Base-by-base conservation (phyloP, 768 basidiomycete species). In the Strobilomyces dryophilus region DNA sequence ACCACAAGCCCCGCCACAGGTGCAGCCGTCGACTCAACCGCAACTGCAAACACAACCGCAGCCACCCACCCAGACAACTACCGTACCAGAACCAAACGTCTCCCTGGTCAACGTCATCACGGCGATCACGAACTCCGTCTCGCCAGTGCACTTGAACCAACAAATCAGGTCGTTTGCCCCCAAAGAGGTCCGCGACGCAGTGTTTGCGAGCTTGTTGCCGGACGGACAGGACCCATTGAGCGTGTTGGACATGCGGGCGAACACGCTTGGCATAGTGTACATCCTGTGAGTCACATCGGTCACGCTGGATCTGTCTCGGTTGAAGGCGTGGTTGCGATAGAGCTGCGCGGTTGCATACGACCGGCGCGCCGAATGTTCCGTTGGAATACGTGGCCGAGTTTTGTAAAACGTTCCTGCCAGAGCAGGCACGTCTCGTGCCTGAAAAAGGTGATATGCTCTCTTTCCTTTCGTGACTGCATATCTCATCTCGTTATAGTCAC, bases 151-250 rank as follows among this genome's bases (percentile, higher is more conserved):
- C 0, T 61, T 84, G 35, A 76, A 77, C 56, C 69, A 76, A 48
- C 70, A 73, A 3, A 66, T 85, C 18, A 76, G 75, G 56, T 72
- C 60, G 45, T 73, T 73, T 14, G 71, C 79, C 8, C 72, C 80
- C 7, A 83, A 78, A 54, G 87, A 90, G 29, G 70, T 79, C 27
- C 71, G 80, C 29, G 85, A 87, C 20, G 63, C 73, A 15, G 72
- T 84, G 45, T 73, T 89, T 5, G 75, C 81, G 5, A 77, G 80
- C 56, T 55, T 74, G 11, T 63, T 88, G 8, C 65, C 77, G 0
- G 75, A 76, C 44, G 87, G 84, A 4, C 79, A 83, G 57, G 89
- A 92, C 66, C 90, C 90, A 9, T 62, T 92, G 47, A 51, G 69
- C 3, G 64, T 85, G 9, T 69, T 92, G 34, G 78, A 85, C 61